Percentiles rank a stretch among this genome's conserved stretches.
Conservation (phyloP, 371 early-diverging fungal species). For the Rhizopus delemar region DNA sequence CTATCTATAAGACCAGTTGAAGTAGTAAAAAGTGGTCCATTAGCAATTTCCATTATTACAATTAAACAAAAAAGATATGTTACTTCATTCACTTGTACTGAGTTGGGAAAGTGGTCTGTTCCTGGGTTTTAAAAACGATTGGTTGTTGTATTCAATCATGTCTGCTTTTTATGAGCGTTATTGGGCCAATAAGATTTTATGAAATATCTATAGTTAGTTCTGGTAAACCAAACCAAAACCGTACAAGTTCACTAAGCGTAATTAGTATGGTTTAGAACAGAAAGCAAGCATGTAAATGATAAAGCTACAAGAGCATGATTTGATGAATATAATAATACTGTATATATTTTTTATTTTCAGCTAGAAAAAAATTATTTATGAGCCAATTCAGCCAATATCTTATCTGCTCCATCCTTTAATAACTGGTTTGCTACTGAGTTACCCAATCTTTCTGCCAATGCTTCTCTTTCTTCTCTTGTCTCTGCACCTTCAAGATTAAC, state of each 20-base stretch:
- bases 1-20: conserved; percentile 81
- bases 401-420: conserved; percentile 34
- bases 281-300: no score
- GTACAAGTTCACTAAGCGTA: conserved; percentile 12
- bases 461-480: conserved; percentile 33
- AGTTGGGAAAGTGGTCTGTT: neutral
- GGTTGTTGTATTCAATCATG: neutral
- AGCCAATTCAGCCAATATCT: conserved; percentile 37
- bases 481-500: conserved; percentile 39
- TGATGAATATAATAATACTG: neutral
- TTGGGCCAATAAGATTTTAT: neutral
- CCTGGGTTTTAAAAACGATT: neutral
- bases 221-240: neutral
- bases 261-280: conserved; percentile 16
- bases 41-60: conserved; percentile 39
- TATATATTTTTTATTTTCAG: neutral
- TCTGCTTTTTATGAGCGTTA: neutral
- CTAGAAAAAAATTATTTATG: conserved; percentile 11
- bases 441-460: conserved; percentile 31
- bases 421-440: conserved; percentile 31
- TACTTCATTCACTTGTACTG: no score
- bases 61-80: neutral
- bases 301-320: no score
- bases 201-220: neutral
- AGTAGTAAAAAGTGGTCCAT: conserved; percentile 71